A percentile compares a stretch with the other conserved stretches of the same genome.
Evolutionary conservation across 345 rosid genomes (phyloP).

Genomic region (Pugionium dolabratum): DNA sequence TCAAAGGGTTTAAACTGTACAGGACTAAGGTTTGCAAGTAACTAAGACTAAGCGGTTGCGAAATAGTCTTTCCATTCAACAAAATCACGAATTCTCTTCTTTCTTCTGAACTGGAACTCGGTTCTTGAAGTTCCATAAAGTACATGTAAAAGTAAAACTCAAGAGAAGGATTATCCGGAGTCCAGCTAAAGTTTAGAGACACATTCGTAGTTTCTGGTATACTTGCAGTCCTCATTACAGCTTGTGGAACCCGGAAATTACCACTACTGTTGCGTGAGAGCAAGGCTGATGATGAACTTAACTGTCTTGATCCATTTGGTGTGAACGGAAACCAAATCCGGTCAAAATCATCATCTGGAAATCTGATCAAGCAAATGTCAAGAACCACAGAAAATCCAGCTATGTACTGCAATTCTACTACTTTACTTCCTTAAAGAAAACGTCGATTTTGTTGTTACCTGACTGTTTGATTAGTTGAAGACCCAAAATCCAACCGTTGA

Average conservation of each 20-base stretch:
- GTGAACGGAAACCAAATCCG: conserved; percentile 45
- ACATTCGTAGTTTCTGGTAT: conserved; percentile 27
- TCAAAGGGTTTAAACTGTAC: background rate
- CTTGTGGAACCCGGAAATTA: conserved; percentile 33
- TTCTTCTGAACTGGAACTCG: background rate
- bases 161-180: conserved; percentile 28
- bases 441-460: conserved; percentile 36
- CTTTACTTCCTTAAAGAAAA: background rate
- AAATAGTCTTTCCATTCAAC: conserved; percentile 14
- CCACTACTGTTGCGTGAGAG: background rate
- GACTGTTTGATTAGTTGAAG: conserved; percentile 35
- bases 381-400: background rate
- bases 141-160: conserved; percentile 48
- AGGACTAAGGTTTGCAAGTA: conserved; percentile 19
- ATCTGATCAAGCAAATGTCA: conserved; percentile 30
- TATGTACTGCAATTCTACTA: background rate
- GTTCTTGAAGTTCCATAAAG: conserved; percentile 40
- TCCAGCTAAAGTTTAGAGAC: conserved; percentile 41
- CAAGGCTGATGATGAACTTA: conserved; percentile 1
- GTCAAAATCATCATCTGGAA: conserved; percentile 46
- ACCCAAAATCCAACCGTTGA: conserved; percentile 43
- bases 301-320: background rate
- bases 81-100: conserved; percentile 35
- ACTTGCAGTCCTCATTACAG: conserved; percentile 47
- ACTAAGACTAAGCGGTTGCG: background rate